Base-by-base conservation (phyloP, 257 asterid species). In the Nicotiana undulata region DNA sequence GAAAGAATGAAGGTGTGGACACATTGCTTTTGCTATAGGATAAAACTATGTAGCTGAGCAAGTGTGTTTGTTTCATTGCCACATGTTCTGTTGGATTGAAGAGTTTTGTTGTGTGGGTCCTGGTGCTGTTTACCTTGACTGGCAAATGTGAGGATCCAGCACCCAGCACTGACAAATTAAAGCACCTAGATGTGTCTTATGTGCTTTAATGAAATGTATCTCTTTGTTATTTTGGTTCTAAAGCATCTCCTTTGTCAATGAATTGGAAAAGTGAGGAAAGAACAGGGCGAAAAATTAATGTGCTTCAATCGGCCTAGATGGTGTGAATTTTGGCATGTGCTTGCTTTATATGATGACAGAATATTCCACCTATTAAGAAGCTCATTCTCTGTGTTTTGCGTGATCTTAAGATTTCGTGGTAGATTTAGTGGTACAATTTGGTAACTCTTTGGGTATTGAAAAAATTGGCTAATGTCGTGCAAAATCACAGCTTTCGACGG, bases 401-500 rank as follows among this genome's bases (percentile, higher is more conserved):
- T 53, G 55, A 9, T 29, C 65, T 4, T 32, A 32, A 22, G 22
- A 17, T 66, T 56, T 56, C 18, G 10, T 60, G 70, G 81, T 34
- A 56, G 70, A 77, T 20, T 15, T 63, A 29, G 72, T 29, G 72
- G 75, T 65, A 65, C 75, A 17, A 65, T 65, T 49, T 65, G 75
- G 32, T 37, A 9, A 56, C 72, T 72, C 68, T 70, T 81, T 28
- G 61, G 63, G 56, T n/a, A 17, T 26, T 24, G 44, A 67, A 64
- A 60, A 49, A 17, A 7, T 44, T 63, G 9, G 24, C 67, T 74
- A 32, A 78, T 63, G 34, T 72, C 67, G 65, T 46, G 65, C 79
- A 77, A 80, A 79, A 17, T 82, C 87, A 77, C 91, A 95, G 99
- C 87, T 95, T 63, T 81, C 93, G 32, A 91, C 91, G 22, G 97